Evolutionary conservation across 345 rosid genomes (phyloP).

Genomic region (Camelina laxa): DNA sequence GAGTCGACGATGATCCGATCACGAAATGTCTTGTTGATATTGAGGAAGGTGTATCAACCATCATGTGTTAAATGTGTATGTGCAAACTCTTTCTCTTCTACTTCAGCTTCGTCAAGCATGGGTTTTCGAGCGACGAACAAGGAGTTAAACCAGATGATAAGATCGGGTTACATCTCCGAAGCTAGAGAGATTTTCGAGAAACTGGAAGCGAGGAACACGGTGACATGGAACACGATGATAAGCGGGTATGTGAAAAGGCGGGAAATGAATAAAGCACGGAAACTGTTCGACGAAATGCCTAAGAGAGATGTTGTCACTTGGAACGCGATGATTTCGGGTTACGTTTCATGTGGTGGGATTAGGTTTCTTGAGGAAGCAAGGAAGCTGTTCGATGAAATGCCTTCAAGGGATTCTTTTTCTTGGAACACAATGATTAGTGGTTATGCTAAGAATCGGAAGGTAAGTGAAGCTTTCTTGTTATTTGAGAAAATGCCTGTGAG

Average conservation of each 20-base stretch:
- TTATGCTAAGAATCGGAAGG: constrained; percentile 62
- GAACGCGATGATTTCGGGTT: constrained; percentile 72
- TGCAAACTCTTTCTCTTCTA: constrained; percentile 22
- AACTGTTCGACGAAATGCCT: constrained; percentile 68
- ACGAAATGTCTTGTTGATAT: neutral
- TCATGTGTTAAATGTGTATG: neutral
- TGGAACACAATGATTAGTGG: constrained; percentile 89
- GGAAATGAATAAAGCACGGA: constrained; percentile 55
- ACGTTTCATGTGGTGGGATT: constrained; percentile 53
- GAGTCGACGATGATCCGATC: constrained; percentile 38
- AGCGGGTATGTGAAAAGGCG: constrained; percentile 57
- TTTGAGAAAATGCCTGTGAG: constrained; percentile 63
- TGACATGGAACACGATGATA: constrained; percentile 75
- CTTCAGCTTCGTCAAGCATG: constrained; percentile 28
- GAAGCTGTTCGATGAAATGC: constrained; percentile 45
- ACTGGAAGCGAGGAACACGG: constrained; percentile 46
- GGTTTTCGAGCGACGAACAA: constrained; percentile 50
- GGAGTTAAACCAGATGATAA: constrained; percentile 52
- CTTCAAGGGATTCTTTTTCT: constrained; percentile 45
- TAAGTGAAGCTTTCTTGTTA: constrained; percentile 56
- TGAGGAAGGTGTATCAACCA: neutral
- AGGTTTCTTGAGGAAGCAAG: constrained; percentile 48
- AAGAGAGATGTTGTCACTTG: constrained; percentile 61
- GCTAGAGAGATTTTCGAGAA: constrained; percentile 59
- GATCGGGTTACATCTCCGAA: constrained; percentile 53